A percentile compares a stretch with the other conserved stretches of the same genome.
These are phyloP conservation scores for Podila epigama DNA, from an alignment of 192 early-diverging fungal species.

Conservation along the genomic window DNA sequence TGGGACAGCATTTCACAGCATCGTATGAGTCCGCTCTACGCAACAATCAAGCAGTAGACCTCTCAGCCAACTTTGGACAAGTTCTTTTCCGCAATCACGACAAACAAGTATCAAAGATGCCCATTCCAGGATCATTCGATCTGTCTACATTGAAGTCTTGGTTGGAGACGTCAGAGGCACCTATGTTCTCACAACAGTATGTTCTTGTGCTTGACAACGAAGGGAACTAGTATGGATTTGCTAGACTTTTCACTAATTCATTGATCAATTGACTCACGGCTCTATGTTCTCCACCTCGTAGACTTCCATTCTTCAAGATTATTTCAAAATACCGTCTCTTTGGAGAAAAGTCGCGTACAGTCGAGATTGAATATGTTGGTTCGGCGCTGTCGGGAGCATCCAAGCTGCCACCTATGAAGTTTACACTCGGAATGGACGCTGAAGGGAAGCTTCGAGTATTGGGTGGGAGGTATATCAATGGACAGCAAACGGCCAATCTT, in stretches of 20 bases:
- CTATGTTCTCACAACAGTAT: constrained; percentile 28
- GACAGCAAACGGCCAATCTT: constrained; percentile 6
- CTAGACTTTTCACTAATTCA: too few species aligned
- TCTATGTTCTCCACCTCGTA: neutral
- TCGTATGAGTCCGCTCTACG: neutral
- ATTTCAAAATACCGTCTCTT: constrained; percentile 16
- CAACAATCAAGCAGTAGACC: constrained; percentile 10
- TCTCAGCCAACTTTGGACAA: constrained; percentile 27
- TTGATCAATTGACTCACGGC: too few species aligned
- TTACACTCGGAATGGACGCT: constrained; percentile 21
- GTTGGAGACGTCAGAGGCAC: constrained; percentile 12
- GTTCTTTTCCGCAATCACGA: constrained; percentile 19
- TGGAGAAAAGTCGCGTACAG: constrained; percentile 13
- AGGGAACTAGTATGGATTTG: neutral
- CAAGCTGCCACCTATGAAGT: neutral
- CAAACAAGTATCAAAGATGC: constrained; percentile 3
- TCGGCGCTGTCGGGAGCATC: neutral
- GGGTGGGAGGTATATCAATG: constrained; percentile 3
- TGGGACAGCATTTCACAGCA: constrained; percentile 1
- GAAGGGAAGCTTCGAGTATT: constrained; percentile 15
- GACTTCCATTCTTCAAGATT: constrained; percentile 35
- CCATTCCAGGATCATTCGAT: constrained; percentile 15
- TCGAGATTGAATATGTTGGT: constrained; percentile 32
- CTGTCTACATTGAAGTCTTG: constrained; percentile 14
- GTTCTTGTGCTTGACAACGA: neutral